These are phyloP conservation scores for Trypethelium eluteriae DNA, from an alignment of 495 filamentous ascomycete species.

Conservation along the genomic window DNA sequence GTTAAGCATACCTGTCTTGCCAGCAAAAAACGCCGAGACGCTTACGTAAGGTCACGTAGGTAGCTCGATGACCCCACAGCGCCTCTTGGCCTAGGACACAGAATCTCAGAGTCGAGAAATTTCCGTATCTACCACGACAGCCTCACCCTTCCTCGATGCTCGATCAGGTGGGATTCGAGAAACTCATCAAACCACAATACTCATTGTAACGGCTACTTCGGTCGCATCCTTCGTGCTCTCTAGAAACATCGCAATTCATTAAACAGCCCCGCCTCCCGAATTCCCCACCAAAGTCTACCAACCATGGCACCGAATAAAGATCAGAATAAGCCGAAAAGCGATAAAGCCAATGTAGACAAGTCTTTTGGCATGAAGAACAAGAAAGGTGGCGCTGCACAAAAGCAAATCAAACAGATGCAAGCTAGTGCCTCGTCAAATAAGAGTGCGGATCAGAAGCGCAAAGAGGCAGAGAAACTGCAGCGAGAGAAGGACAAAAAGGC, in stretches of 20 bases:
- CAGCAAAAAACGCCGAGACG: not conserved
- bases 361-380: conserved; percentile 99
- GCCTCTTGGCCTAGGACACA: not conserved
- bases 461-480: conserved; percentile 79
- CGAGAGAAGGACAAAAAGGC: conserved; percentile 84
- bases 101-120: not conserved
- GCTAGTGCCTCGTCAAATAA: conserved; percentile 63
- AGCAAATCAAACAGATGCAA: conserved; percentile 73
- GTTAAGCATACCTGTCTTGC: not conserved
- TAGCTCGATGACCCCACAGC: not conserved
- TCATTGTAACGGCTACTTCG: not conserved
- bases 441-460: conserved; percentile 74
- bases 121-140: not conserved
- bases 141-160: not conserved
- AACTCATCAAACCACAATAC: conserved; percentile 16
- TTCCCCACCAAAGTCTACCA: conserved; percentile 18
- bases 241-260: too few species aligned
- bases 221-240: too few species aligned
- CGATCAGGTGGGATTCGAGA: conserved; percentile 1
- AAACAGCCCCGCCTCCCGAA: too few species aligned
- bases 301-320: conserved; percentile 91
- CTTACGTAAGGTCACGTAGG: not conserved
- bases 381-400: conserved; percentile 86
- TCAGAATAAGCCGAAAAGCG: conserved; percentile 58
- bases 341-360: conserved; percentile 78